Base-by-base conservation (phyloP, 805 yeast genomes). In the Metschnikowia drakensbergensis region DNA sequence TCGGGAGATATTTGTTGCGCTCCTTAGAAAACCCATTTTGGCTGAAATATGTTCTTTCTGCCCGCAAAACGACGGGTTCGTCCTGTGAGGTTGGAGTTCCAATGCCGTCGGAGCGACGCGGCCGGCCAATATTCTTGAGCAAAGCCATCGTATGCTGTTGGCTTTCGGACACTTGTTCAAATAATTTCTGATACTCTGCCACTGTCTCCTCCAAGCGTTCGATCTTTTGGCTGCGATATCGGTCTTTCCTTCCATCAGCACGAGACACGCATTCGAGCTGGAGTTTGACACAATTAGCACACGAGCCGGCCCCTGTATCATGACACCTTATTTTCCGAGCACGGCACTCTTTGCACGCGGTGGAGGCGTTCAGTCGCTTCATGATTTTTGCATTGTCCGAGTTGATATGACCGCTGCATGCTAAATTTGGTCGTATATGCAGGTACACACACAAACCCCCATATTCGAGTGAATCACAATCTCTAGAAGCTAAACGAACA, bases 311-410 rank as follows among this genome's bases (percentile, higher is more conserved):
- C 3, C 37, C 49, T 25, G 30, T 36, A 6, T 26, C 39, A 9
- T 28, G 28, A 29, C 54, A 51, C 34, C 33, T 42, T 23, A 50
- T 39, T 25, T 52, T 48, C 11, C 55, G 42, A 22, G 17, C n/a
- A 3, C 54, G 48, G 38, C 56, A 53, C n/a, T 48, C 44, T 27
- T 32, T 27, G 36, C 56, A 53, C 5, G 56, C 56, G 5, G 39
- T 35, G 17, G 55, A 30, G 17, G 46, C 37, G n/a, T 42, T 43
- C 26, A 41, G 42, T 7, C 55, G 43, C 28, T 43, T 26, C 45
- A 42, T 42, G 29, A 13, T n/a, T 7, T 23, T 23, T 11, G 29
- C 9, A 11, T 25, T 22, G 22, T 6, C 5, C 31, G 23, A 23
- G 35, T 30, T 23, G 41, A 9, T 27, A 9, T 37, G 32, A 23